A percentile compares a stretch with the other conserved stretches of the same genome.
Conservation (phyloP, 2,329 filamentous ascomycete genomes). For the Aspergillus pseudonomiae region DNA sequence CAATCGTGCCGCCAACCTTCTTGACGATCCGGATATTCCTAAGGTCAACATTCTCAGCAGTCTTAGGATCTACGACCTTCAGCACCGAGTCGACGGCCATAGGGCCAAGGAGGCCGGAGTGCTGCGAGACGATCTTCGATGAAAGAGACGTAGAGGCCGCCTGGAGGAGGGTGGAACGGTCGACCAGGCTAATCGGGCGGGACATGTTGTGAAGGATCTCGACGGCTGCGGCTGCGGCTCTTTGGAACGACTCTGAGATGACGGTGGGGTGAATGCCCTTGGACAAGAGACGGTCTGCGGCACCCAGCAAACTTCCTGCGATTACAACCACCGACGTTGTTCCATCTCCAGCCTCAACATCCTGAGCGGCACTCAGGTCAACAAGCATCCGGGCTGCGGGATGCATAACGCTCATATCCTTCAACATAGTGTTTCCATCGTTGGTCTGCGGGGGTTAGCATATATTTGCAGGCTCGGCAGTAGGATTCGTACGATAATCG, state of each 20-base stretch:
- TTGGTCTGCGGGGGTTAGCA: conserved; percentile 66
- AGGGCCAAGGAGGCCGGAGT: conserved; percentile 90
- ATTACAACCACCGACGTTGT: conserved; percentile 98
- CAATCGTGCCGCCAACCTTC: conserved; percentile 96
- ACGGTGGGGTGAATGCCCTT: conserved; percentile 97
- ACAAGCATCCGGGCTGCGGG: conserved; percentile 99
- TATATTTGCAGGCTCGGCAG: conserved; percentile 15
- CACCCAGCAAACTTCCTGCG: conserved; percentile 89
- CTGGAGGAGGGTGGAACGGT: conserved; percentile 88
- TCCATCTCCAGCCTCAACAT: conserved; percentile 97
- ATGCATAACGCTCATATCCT: conserved; percentile 98
- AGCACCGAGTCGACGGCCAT: conserved; percentile 98
- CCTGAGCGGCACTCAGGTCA: conserved; percentile 93
- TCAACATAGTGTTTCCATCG: conserved; percentile 98
- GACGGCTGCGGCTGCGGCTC: conserved; percentile 86
- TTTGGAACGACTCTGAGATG: conserved; percentile 96
- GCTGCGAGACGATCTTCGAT: conserved; percentile 97
- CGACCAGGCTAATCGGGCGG: conserved; percentile 83
- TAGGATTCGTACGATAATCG: conserved; percentile 70
- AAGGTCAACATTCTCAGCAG: conserved; percentile 92
- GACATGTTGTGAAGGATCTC: conserved; percentile 93
- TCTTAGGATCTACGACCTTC: conserved; percentile 94
- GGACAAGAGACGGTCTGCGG: conserved; percentile 83
- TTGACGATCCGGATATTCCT: conserved; percentile 97
- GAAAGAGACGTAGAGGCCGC: conserved; percentile 95